Conservation (phyloP, 768 basidiomycete genomes). For the Agaricus subrufescens region DNA sequence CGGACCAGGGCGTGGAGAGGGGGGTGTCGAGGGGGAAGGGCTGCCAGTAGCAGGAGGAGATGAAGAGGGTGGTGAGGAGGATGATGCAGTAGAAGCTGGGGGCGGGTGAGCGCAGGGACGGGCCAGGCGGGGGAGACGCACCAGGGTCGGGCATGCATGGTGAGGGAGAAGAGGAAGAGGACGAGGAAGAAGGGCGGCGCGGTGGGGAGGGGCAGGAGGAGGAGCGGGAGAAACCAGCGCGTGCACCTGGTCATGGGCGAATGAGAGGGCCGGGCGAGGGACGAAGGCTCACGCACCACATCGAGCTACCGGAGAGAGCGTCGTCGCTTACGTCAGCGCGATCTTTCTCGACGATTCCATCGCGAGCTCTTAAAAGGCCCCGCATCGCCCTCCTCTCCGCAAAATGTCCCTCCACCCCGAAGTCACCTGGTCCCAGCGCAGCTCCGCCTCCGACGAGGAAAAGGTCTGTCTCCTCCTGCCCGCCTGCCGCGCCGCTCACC, state of each 20-base stretch:
- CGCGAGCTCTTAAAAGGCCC: constrained; percentile 16
- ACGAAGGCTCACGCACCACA: constrained; percentile 47
- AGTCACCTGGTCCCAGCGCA: constrained; percentile 93
- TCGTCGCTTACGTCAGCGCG: constrained; percentile 5
- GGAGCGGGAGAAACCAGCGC: constrained; percentile 77
- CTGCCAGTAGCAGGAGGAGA: constrained; percentile 89
- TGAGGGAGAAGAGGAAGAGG: constrained; percentile 71
- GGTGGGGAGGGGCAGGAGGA: constrained; percentile 73
- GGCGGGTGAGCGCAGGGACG: constrained; percentile 2
- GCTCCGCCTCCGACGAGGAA: constrained; percentile 52
- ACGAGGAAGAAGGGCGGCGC: constrained; percentile 78
- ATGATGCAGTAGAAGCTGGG: constrained; percentile 83
- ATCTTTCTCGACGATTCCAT: constrained; percentile 44
- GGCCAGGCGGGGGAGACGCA: constrained; percentile 27
- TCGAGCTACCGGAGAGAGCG: constrained; percentile 11
- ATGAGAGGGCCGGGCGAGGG: not conserved
- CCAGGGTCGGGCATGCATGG: constrained; percentile 83
- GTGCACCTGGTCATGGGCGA: constrained; percentile 55
- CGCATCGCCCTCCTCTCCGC: constrained; percentile 12
- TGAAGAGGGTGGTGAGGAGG: constrained; percentile 74
- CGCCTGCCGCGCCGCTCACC: constrained; percentile 17
- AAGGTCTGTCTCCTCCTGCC: constrained; percentile 49
- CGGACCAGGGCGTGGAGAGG: constrained; percentile 62
- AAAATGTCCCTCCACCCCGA: constrained; percentile 69
- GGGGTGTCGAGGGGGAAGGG: constrained; percentile 64